phyloP scores from a whole-genome alignment of 306 rosid species.

The Glycine soja region DNA sequence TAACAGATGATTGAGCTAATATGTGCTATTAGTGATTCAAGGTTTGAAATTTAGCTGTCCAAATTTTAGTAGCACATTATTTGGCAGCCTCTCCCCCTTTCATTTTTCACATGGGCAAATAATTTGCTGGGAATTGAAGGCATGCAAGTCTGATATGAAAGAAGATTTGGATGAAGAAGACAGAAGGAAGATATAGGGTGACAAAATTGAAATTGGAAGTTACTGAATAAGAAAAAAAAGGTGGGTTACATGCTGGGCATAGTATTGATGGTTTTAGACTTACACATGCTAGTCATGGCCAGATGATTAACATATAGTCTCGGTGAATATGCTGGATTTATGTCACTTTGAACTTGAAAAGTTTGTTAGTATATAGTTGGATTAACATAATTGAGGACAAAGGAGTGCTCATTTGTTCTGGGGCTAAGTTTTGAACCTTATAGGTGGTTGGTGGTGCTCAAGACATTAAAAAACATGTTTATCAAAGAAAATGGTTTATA shows the following conservation, averaged over 20 bases:
- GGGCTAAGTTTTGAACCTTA: conserved; percentile 2
- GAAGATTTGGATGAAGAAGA: conserved; percentile 2
- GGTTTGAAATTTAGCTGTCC: not conserved
- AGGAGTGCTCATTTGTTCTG: not conserved
- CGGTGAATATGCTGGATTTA: conserved; percentile 1
- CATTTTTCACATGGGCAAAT: not conserved
- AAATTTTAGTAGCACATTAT: conserved; percentile 4
- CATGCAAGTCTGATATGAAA: not conserved
- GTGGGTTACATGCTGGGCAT: conserved; percentile 9
- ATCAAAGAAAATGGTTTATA: conserved; percentile 14
- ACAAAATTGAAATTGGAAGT: conserved; percentile 5
- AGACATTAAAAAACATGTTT: conserved; percentile 17
- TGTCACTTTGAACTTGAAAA: conserved; percentile 29
- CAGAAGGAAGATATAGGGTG: conserved; percentile 8
- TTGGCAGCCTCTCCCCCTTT: not conserved
- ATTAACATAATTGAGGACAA: conserved; percentile 7
- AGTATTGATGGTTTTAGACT: conserved; percentile 26
- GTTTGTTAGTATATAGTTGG: conserved; percentile 13
- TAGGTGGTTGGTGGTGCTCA: conserved; percentile 3
- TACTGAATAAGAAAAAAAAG: not conserved
- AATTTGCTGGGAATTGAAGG: conserved; percentile 18
- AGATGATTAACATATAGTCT: conserved; percentile 10
- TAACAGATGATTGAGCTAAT: not conserved
- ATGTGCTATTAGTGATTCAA: not conserved
- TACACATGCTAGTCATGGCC: not conserved